These are phyloP conservation scores for Austroboletus niveus DNA, from an alignment of 1,284 basidiomycete genomes.

Conservation along the genomic window DNA sequence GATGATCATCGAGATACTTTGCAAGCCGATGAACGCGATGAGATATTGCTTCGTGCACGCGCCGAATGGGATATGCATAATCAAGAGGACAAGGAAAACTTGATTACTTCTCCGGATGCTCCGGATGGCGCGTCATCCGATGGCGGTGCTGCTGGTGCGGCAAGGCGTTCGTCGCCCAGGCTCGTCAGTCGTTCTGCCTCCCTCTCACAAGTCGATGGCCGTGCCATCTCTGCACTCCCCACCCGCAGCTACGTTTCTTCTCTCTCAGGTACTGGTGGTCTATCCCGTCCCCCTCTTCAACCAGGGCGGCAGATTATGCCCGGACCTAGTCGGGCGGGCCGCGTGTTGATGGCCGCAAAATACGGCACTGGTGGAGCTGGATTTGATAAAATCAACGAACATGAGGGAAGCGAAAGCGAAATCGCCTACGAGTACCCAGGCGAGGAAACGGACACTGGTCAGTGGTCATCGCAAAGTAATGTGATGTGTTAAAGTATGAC, in stretches of 20 bases:
- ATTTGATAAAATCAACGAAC: slow-evolving; percentile 36
- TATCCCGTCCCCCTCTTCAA: slow-evolving; percentile 31
- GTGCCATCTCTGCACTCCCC: slow-evolving; percentile 32
- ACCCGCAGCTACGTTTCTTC: slow-evolving; percentile 32
- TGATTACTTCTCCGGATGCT: slow-evolving; percentile 27
- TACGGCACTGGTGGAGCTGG: slow-evolving; percentile 26
- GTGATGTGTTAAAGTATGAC: slow-evolving; percentile 1
- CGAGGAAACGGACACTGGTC: slow-evolving; percentile 35
- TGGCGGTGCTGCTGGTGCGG: slow-evolving; percentile 5
- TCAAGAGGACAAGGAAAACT: slow-evolving; percentile 34
- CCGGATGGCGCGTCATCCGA: slow-evolving; percentile 27
- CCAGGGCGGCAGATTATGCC: slow-evolving; percentile 36
- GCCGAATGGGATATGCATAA: slow-evolving; percentile 28
- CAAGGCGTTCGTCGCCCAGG: slow-evolving; percentile 24
- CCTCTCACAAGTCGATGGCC: slow-evolving; percentile 34
- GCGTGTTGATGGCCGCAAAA: slow-evolving; percentile 35
- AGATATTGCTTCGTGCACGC: slow-evolving; percentile 24
- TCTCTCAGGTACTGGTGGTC: slow-evolving; percentile 14
- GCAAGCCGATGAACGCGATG: slow-evolving; percentile 39
- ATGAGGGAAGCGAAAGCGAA: slow-evolving; percentile 34
- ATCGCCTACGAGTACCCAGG: slow-evolving; percentile 24
- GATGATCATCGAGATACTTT: slow-evolving; percentile 39
- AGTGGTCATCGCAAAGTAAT: slow-evolving; percentile 9
- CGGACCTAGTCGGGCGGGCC: slow-evolving; percentile 36
- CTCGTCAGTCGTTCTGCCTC: slow-evolving; percentile 31